phyloP scores from a whole-genome alignment of 768 basidiomycete genomes.

The Galerina sulciceps region DNA sequence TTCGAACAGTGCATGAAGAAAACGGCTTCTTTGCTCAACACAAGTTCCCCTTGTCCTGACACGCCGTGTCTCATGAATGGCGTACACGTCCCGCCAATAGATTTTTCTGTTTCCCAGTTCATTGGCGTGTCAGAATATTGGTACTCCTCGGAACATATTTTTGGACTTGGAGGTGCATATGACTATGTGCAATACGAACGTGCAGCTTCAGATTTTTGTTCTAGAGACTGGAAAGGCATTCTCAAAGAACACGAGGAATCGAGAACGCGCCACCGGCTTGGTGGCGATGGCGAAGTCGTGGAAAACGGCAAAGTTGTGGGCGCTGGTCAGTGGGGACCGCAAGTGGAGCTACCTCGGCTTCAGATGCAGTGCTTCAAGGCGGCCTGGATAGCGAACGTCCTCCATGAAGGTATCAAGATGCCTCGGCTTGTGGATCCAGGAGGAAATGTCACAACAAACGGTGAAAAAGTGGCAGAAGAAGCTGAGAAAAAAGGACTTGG shows the following conservation, averaged over 20 bases:
- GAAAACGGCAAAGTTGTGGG: constrained; percentile 63
- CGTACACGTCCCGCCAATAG: constrained; percentile 90
- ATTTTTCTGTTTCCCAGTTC: constrained; percentile 91
- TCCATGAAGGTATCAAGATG: constrained; percentile 95
- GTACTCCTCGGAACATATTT: constrained; percentile 98
- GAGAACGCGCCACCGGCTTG: constrained; percentile 48
- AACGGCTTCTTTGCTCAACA: constrained; percentile 83
- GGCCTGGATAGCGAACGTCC: constrained; percentile 94
- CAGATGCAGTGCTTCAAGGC: constrained; percentile 99
- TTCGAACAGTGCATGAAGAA: constrained; percentile 82
- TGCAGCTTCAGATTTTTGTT: constrained; percentile 87
- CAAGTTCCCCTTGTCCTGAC: constrained; percentile 80
- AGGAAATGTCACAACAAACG: constrained; percentile 74
- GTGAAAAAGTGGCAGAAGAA: constrained; percentile 72
- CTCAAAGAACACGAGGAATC: constrained; percentile 66
- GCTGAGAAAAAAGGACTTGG: constrained; percentile 86
- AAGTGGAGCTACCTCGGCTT: constrained; percentile 82
- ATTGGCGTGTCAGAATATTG: constrained; percentile 99
- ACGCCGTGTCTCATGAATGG: constrained; percentile 93
- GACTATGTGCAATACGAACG: constrained; percentile 96
- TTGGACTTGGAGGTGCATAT: constrained; percentile 93
- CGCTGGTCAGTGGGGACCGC: constrained; percentile 68
- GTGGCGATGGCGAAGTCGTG: constrained; percentile 70
- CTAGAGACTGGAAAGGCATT: constrained; percentile 78
- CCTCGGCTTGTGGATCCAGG: constrained; percentile 88